Base-by-base conservation (phyloP, 1,284 basidiomycete genomes). In the Papiliotrema laurentii region DNA sequence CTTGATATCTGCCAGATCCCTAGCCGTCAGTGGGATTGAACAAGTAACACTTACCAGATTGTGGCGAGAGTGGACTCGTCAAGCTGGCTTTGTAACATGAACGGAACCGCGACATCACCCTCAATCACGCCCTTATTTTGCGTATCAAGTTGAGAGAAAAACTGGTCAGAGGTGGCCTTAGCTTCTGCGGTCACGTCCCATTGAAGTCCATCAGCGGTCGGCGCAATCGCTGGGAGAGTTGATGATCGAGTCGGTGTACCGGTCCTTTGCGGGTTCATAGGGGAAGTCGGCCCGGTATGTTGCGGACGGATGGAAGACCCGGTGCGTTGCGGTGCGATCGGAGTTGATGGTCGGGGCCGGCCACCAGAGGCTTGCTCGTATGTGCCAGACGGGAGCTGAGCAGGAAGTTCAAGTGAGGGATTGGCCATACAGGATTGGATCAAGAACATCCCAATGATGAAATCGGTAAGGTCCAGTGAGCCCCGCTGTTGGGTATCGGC, bases 401-500 rank as follows among this genome's bases (percentile, higher is more conserved):
- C 70, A 10, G 96, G 96, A 39, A 98, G 80, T 42, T 78, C 79
- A 37, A 84, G 76, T 50, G 91, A 76, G 46, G 86, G 80, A 46
- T 84, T 83, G 43, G 86, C 83, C 93, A 98, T 97, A 43, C 82
- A 79, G 36, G 82, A 85, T 73, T 97, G 93, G 60, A 97, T 94
- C 65, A 73, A 69, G 70, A 87, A 89, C 96, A 99, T 97, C 45
- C 89, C 96, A 64, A 99, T 84, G 56, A 87, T 86, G 68, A 98
- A 99, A 74, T 99, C 96, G 37, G 87, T 81, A 21, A 84, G 78
- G 69, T 98, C 96, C 52, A 99, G 82, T 3, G 81, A 78, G 35
- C 96, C 96, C 52, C 96, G 83, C 59, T 87, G 83, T 72, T 93
- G 89, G 1, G 92, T 94, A 73, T 99, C 96, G 18, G 94, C 89